phyloP scores from a whole-genome alignment of 768 basidiomycete genomes.

The Boletellus ananas region DNA sequence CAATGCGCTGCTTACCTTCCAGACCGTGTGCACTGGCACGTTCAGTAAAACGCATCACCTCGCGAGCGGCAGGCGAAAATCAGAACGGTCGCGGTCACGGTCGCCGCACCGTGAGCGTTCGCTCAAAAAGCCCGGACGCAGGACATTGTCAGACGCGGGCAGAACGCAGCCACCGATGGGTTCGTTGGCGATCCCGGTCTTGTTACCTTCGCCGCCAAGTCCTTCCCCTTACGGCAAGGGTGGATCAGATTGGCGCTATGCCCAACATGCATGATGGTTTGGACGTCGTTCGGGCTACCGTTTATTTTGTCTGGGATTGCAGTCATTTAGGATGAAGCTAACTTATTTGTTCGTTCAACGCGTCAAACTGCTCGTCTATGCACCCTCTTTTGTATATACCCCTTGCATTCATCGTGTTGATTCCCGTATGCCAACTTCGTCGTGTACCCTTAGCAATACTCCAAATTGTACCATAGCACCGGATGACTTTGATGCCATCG shows the following conservation, averaged over 20 bases:
- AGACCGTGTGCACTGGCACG: slow-evolving; percentile 20
- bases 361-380: no score
- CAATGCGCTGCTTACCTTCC: slow-evolving; percentile 40
- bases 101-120: background rate
- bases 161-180: background rate
- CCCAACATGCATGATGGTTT: background rate
- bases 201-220: background rate
- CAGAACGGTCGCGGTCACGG: background rate
- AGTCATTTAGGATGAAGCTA: no score
- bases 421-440: no score
- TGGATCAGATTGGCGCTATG: background rate
- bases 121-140: background rate
- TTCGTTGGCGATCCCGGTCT: background rate
- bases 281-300: background rate
- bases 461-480: no score
- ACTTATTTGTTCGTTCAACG: no score
- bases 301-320: no score
- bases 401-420: no score
- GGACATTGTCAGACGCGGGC: background rate
- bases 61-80: background rate
- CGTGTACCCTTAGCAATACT: no score
- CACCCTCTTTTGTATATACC: no score
- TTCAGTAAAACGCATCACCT: slow-evolving; percentile 12
- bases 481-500: no score
- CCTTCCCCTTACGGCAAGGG: background rate